phyloP scores from a whole-genome alignment of 495 filamentous ascomycete species.

The Aspergillus baeticus region DNA sequence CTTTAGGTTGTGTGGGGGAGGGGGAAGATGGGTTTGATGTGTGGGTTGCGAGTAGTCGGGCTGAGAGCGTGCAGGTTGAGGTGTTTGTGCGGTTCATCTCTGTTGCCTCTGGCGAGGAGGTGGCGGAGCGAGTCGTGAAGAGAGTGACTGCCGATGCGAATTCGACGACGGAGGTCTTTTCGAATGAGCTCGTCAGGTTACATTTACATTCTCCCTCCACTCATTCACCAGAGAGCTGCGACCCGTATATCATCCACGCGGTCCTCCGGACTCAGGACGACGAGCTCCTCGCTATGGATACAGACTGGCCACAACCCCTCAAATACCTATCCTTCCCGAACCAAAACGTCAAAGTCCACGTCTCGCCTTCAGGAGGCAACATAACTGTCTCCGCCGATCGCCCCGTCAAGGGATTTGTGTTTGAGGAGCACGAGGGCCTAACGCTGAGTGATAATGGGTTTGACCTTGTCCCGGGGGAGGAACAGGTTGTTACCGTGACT shows the following conservation, averaged over 20 bases:
- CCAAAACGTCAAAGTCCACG: not conserved
- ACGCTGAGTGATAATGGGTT: conserved; percentile 10
- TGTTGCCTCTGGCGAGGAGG: not conserved
- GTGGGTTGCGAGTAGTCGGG: conserved; percentile 10
- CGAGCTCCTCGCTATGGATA: not conserved
- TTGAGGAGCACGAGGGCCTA: conserved; percentile 10
- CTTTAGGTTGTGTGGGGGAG: not conserved
- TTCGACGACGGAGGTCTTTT: conserved; percentile 3
- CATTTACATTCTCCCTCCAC: too few species aligned
- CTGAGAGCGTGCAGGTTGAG: not conserved
- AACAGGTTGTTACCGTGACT: not conserved
- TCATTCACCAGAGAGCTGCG: not conserved
- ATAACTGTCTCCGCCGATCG: not conserved
- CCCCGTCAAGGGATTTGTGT: conserved; percentile 12
- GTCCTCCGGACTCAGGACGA: not conserved
- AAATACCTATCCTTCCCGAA: conserved; percentile 10
- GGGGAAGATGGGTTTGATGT: conserved; percentile 2
- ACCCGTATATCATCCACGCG: conserved; percentile 9
- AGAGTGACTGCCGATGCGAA: not conserved
- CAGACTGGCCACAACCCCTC: conserved; percentile 15
- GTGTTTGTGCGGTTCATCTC: conserved; percentile 2
- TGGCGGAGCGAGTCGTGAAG: not conserved
- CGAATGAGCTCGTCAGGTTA: not conserved
- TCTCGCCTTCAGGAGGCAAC: not conserved
- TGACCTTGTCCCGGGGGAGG: conserved; percentile 11